These are phyloP conservation scores for Actinomucor elegans DNA, from an alignment of 371 early-diverging fungal genomes.

Conservation along the genomic window DNA sequence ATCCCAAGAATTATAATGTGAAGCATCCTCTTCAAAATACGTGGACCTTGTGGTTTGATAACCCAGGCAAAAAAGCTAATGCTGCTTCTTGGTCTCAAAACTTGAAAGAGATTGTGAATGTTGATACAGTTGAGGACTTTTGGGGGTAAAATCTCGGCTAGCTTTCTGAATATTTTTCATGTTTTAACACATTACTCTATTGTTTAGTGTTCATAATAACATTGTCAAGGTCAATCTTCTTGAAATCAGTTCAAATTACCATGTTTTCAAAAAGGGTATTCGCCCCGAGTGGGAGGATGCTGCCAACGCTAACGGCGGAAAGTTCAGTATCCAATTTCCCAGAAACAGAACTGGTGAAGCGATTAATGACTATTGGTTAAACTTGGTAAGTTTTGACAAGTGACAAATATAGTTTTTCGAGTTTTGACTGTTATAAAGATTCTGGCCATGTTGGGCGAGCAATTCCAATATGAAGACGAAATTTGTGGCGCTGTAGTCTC, in stretches of 20 bases:
- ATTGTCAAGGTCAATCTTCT: conserved; percentile 74
- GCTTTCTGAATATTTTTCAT: background rate
- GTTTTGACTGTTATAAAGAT: conserved; percentile 57
- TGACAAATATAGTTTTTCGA: too few relatives aligned
- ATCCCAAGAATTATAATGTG: conserved; percentile 68
- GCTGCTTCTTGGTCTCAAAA: conserved; percentile 84
- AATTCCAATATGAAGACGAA: conserved; percentile 76
- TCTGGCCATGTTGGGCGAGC: conserved; percentile 89
- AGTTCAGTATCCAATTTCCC: conserved; percentile 85
- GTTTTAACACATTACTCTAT: background rate
- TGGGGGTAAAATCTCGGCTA: conserved; percentile 71
- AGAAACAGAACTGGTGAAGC: conserved; percentile 65
- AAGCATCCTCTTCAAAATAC: conserved; percentile 87
- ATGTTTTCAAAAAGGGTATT: conserved; percentile 94
- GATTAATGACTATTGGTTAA: conserved; percentile 83
- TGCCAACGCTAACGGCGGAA: conserved; percentile 92
- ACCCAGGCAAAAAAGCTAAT: conserved; percentile 76
- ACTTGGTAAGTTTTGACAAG: conserved; percentile 60
- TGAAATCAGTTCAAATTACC: conserved; percentile 82
- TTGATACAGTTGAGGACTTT: conserved; percentile 94
- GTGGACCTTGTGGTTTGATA: conserved; percentile 97
- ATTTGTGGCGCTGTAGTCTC: conserved; percentile 93
- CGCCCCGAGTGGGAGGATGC: conserved; percentile 99
- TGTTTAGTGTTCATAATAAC: conserved; percentile 72
- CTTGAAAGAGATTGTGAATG: conserved; percentile 83